Base-by-base conservation (phyloP, 2,329 filamentous ascomycete genomes). In the Lachnellula subtilissima region DNA sequence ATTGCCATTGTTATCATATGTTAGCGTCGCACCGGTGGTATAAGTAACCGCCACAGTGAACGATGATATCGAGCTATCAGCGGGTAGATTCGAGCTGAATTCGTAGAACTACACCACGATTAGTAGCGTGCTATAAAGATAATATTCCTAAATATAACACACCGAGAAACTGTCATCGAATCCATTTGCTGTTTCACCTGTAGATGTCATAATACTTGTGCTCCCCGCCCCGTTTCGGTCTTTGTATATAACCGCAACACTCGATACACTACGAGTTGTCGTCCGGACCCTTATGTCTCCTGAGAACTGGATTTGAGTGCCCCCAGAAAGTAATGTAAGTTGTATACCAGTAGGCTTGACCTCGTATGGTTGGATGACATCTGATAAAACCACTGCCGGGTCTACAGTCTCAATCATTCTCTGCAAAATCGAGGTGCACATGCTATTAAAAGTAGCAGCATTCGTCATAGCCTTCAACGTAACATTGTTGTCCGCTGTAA, bases 401-500 rank as follows among this genome's bases (percentile, higher is more conserved):
- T 82, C 82, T 0, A 85, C 81, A 4, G 77, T 74, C n/a, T 86
- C 80, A 56, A 85, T 82, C 82, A 86, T 80, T 65, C 78, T 79
- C 65, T 82, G 78, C 40, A 85, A 69, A 17, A 85, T 74, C 4
- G 67, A 71, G 60, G 74, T 70, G 67, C 83, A 86, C 17, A 73
- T 70, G 19, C 63, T 72, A 40, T 70, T 70, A 70, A 83, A 85
- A 11, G 68, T 70, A 0, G 70, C 63, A 0, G 74, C 64, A 53
- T 77, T 73, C 4, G 74, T 66, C 73, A 86, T 67, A 1, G 74
- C 70, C 5, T 66, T 66, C 61, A 85, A 74, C 3, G 83, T 86
- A 14, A 69, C 75, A 67, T 86, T 85, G 2, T 70, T 67, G 63
- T 85, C 83, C 1, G 75, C 74, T 62, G 70, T 78, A 68, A 79